These are phyloP conservation scores for Pythium utonaiense DNA, from an alignment of 352 stramenopile species.

Conservation along the genomic window DNA sequence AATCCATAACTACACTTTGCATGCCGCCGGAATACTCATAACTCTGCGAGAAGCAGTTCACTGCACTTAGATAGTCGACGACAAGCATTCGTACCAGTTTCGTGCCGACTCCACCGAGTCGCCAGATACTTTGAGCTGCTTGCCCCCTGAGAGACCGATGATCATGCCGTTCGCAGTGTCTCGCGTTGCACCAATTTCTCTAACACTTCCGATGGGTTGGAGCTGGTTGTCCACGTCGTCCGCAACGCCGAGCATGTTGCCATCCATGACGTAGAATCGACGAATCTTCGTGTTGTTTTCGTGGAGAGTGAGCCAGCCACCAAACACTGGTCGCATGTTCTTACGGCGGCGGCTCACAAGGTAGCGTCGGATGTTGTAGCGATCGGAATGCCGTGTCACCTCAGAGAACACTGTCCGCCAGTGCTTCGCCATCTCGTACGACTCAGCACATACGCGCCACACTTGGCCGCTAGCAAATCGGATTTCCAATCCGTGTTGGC, in stretches of 20 bases:
- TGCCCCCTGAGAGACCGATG: conserved; percentile 54
- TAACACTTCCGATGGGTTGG: conserved; percentile 54
- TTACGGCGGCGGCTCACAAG: conserved; percentile 61
- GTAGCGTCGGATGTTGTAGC: conserved; percentile 70
- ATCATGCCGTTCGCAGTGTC: conserved; percentile 69
- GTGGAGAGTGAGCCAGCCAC: conserved; percentile 73
- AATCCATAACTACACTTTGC: background rate
- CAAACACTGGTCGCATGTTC: conserved; percentile 62
- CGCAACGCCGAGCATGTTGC: conserved; percentile 57
- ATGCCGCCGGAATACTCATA: background rate
- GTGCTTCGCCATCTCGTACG: conserved; percentile 72
- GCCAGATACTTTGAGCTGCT: conserved; percentile 60
- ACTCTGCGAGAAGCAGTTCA: background rate
- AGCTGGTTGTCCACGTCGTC: conserved; percentile 81
- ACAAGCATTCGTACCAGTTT: conserved; percentile 72
- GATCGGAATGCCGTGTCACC: conserved; percentile 41
- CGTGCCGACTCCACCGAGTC: conserved; percentile 69
- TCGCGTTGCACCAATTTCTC: conserved; percentile 57
- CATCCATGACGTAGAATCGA: conserved; percentile 79
- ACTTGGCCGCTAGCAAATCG: conserved; percentile 56
- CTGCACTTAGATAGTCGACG: conserved; percentile 10
- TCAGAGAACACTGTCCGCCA: conserved; percentile 66
- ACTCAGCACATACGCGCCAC: conserved; percentile 72
- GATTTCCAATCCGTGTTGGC: conserved; percentile 68
- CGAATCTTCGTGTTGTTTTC: conserved; percentile 41